Evolutionary conservation across 2,329 filamentous ascomycete species (phyloP).

Genomic region (Lanzia echinophila): DNA sequence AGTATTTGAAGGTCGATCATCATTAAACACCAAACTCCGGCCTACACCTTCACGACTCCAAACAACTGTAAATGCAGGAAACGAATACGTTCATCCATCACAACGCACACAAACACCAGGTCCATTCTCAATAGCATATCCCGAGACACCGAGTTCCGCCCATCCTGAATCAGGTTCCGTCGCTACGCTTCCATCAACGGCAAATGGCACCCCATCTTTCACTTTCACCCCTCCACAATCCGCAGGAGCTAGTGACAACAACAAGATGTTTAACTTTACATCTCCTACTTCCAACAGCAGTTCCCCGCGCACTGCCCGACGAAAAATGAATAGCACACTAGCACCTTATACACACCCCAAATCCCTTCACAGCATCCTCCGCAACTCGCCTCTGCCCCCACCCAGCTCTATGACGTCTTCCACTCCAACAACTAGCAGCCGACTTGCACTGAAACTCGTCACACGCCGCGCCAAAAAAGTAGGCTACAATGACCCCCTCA

Average conservation of each 20-base stretch:
- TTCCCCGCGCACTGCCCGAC: conserved; percentile 35
- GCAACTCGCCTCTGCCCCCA: conserved; percentile 58
- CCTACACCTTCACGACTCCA: conserved; percentile 22
- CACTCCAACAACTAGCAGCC: conserved; percentile 46
- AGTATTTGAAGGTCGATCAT: conserved; percentile 34
- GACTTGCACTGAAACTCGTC: conserved; percentile 47
- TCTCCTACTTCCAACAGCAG: conserved; percentile 18
- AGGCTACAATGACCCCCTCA: conserved; percentile 55
- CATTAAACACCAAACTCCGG: conserved; percentile 25
- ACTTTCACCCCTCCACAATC: conserved; percentile 31
- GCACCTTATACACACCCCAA: conserved; percentile 53
- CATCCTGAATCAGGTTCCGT: conserved; percentile 19
- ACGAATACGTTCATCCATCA: conserved; percentile 22
- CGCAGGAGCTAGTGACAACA: conserved; percentile 21
- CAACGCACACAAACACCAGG: conserved; percentile 30
- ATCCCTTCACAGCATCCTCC: conserved; percentile 55
- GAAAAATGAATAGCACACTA: conserved; percentile 31
- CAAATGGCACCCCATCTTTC: conserved; percentile 17
- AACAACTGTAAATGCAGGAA: conserved; percentile 18
- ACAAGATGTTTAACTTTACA: conserved; percentile 25
- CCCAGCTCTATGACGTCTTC: conserved; percentile 41
- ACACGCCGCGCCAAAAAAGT: conserved; percentile 44
- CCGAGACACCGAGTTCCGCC: conserved; percentile 29
- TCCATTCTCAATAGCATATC: conserved; percentile 28
- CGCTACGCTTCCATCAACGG: conserved; percentile 14